Percentiles rank a stretch among this genome's conserved stretches.
Evolutionary conservation across 768 basidiomycete species (phyloP).

Genomic region (Xerocomellus chrysenteron): DNA sequence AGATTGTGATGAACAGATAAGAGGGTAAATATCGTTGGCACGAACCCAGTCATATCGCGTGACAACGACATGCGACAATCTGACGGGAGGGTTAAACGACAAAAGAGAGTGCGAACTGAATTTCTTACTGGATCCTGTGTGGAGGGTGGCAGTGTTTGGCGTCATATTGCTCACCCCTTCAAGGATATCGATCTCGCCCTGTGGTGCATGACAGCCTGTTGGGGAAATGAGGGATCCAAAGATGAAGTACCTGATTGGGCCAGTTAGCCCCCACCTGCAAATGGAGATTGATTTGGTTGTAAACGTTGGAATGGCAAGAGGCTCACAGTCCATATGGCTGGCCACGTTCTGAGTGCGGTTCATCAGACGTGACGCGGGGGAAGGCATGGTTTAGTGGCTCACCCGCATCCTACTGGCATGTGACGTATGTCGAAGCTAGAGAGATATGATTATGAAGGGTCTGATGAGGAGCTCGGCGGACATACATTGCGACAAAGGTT

Average conservation of each 20-base stretch:
- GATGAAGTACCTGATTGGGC: slow-evolving; percentile 13
- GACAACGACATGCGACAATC: slow-evolving; percentile 21
- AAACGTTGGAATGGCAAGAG: neutral
- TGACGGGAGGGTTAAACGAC: neutral
- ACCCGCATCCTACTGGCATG: slow-evolving; percentile 34
- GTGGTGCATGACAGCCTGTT: neutral
- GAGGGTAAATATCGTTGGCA: neutral
- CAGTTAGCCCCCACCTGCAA: slow-evolving; percentile 18
- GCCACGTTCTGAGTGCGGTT: slow-evolving; percentile 22
- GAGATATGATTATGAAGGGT: neutral
- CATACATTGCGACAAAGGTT: slow-evolving; percentile 21
- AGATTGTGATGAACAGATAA: neutral
- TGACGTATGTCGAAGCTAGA: slow-evolving; percentile 31
- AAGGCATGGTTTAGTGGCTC: neutral
- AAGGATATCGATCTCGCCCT: slow-evolving; percentile 48
- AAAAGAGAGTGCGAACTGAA: neutral
- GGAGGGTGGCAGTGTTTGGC: slow-evolving; percentile 34
- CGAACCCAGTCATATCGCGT: slow-evolving; percentile 23
- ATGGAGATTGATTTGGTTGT: no score
- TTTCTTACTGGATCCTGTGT: slow-evolving; percentile 28
- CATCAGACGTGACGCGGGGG: neutral
- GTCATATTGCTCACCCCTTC: slow-evolving; percentile 45
- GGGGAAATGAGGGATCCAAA: neutral
- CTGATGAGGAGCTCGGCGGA: neutral
- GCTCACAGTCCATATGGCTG: slow-evolving; percentile 25